These are phyloP conservation scores for Austropuccinia psidii DNA, from an alignment of 1,284 basidiomycete species.

Conservation along the genomic window DNA sequence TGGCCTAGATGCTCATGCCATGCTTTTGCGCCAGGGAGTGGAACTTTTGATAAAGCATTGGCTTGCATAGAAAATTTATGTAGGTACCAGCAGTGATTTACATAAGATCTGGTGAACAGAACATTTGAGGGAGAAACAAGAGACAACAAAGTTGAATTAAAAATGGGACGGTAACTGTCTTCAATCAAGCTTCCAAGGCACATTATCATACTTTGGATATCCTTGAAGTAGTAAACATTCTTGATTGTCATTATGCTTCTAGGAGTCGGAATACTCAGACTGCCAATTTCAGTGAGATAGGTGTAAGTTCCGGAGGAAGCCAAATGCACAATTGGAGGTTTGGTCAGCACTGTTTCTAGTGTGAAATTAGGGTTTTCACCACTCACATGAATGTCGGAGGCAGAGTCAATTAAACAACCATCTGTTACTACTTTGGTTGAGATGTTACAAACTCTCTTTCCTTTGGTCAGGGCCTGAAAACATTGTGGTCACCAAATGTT, in stretches of 20 bases:
- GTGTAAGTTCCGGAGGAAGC: not conserved
- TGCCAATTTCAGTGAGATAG: not conserved
- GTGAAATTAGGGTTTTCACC: not conserved
- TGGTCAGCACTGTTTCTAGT: not conserved
- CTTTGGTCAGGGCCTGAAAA: no score
- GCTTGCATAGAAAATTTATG: no score
- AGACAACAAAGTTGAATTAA: not conserved
- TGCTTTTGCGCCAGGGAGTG: not conserved
- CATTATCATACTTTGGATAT: not conserved
- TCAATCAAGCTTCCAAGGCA: not conserved
- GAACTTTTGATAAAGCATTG: not conserved
- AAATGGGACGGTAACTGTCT: not conserved
- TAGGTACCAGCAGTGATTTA: not conserved
- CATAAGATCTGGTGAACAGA: not conserved
- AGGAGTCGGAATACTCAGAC: not conserved
- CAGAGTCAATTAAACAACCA: not conserved
- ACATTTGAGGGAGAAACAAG: not conserved
- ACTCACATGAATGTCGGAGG: not conserved
- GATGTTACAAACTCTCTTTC: no score
- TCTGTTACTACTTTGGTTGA: not conserved
- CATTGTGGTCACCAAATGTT: no score
- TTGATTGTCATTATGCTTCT: not conserved
- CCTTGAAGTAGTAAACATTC: not conserved
- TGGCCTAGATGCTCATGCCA: not conserved
- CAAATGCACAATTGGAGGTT: not conserved